Conservation (phyloP, 2,329 filamentous ascomycete genomes). For the Beauveria medogensis region DNA sequence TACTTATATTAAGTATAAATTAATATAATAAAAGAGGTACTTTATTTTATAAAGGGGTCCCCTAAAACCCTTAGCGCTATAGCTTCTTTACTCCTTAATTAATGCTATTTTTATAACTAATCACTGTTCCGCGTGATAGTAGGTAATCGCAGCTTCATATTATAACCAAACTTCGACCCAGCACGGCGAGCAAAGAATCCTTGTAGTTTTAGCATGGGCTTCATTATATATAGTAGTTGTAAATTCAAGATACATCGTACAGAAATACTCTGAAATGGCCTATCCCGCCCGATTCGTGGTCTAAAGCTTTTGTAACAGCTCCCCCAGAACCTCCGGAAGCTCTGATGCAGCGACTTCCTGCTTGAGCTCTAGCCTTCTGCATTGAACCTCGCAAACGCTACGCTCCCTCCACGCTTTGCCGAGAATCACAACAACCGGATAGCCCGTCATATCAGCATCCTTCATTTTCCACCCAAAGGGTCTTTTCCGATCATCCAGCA, state of each 20-base stretch:
- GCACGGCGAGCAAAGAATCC: too few species aligned
- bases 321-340: conserved; percentile 31
- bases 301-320: conserved; percentile 42
- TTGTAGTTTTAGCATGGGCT: neutral
- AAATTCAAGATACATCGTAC: neutral
- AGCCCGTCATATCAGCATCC: conserved; percentile 84
- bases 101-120: too few species aligned
- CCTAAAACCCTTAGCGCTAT: too few species aligned
- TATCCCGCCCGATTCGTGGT: neutral
- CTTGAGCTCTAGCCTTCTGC: conserved; percentile 56
- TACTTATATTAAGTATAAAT: too few species aligned
- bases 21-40: too few species aligned
- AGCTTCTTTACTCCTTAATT: too few species aligned
- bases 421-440: conserved; percentile 73
- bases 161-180: neutral
- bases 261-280: neutral
- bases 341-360: conserved; percentile 46
- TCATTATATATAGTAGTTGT: neutral
- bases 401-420: conserved; percentile 59
- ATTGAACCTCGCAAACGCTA: conserved; percentile 67
- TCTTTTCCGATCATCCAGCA: conserved; percentile 66
- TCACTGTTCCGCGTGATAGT: too few species aligned
- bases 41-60: too few species aligned
- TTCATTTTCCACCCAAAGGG: conserved; percentile 76
- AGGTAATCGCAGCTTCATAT: too few species aligned